Evolutionary conservation across 768 basidiomycete genomes (phyloP).

Genomic region (Lactarius vividus): DNA sequence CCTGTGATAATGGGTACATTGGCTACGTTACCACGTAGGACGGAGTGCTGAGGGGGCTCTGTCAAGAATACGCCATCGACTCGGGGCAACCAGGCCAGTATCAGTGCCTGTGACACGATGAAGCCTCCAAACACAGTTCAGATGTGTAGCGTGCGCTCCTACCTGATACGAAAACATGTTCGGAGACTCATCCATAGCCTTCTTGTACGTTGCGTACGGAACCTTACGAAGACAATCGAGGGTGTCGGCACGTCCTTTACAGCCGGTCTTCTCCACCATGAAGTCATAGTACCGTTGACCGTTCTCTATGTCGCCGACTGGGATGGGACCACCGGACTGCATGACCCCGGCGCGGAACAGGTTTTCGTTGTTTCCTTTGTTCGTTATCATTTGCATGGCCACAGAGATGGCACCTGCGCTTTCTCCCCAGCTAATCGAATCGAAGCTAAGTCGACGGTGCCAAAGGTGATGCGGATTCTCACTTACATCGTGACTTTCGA

Average conservation of each 20-base stretch:
- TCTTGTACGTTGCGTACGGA: conserved; percentile 34
- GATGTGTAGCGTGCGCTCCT: background rate
- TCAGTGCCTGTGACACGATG: conserved; percentile 26
- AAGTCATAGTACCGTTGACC: conserved; percentile 42
- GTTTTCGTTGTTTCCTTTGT: conserved; percentile 38
- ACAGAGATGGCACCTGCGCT: conserved; percentile 55
- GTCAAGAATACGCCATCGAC: conserved; percentile 32
- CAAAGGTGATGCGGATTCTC: background rate
- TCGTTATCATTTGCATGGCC: conserved; percentile 43
- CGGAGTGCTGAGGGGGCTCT: conserved; percentile 28
- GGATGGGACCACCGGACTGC: conserved; percentile 42
- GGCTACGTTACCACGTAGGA: conserved; percentile 25
- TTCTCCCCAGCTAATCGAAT: conserved; percentile 47
- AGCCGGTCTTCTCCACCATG: conserved; percentile 41
- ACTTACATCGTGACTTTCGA: conserved; percentile 55
- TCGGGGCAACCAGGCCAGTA: conserved; percentile 30
- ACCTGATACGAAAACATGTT: conserved; percentile 37
- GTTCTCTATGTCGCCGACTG: conserved; percentile 31
- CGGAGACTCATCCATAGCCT: conserved; percentile 37
- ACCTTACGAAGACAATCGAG: conserved; percentile 44
- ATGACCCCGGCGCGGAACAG: conserved; percentile 46
- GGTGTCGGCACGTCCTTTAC: conserved; percentile 36
- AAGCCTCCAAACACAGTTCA: background rate
- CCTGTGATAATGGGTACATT: conserved; percentile 30
- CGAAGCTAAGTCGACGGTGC: conserved; percentile 10